phyloP scores from a whole-genome alignment of 2,329 filamentous ascomycete species.

The Fusarium sp. region DNA sequence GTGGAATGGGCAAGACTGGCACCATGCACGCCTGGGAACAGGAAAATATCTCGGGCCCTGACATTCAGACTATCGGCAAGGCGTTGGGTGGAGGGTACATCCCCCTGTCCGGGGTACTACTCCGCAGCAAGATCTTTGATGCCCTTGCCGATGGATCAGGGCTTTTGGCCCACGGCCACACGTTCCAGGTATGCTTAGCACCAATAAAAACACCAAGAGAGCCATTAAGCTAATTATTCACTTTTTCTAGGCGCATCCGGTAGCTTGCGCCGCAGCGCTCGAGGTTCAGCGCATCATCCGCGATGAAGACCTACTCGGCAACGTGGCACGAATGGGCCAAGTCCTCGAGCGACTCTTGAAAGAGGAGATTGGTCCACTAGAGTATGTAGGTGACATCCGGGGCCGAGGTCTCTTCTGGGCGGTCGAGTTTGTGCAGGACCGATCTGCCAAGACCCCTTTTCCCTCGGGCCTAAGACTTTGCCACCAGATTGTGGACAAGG shows the following conservation, averaged over 20 bases:
- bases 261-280: conserved; percentile 26
- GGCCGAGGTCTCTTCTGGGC: conserved; percentile 38
- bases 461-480: conserved; percentile 14
- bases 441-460: conserved; percentile 32
- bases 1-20: conserved; percentile 36
- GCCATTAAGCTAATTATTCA: neutral
- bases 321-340: conserved; percentile 11
- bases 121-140: conserved; percentile 19
- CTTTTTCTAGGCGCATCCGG: conserved; percentile 22
- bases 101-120: conserved; percentile 23
- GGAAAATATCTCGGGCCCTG: conserved; percentile 29
- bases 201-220: fast-evolving
- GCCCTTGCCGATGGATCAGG: conserved; percentile 20
- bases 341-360: conserved; percentile 32
- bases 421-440: conserved; percentile 39
- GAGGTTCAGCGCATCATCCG: conserved; percentile 36
- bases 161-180: conserved; percentile 31
- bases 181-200: conserved; percentile 1
- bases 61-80: conserved; percentile 35
- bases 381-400: conserved; percentile 36
- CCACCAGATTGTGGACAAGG: neutral
- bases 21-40: conserved; percentile 41
- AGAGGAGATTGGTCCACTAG: conserved; percentile 13
- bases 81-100: conserved; percentile 30
- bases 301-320: conserved; percentile 6